These are phyloP conservation scores for Stephania japonica DNA, from an alignment of 164 flowering plant genomes.

Conservation along the genomic window DNA sequence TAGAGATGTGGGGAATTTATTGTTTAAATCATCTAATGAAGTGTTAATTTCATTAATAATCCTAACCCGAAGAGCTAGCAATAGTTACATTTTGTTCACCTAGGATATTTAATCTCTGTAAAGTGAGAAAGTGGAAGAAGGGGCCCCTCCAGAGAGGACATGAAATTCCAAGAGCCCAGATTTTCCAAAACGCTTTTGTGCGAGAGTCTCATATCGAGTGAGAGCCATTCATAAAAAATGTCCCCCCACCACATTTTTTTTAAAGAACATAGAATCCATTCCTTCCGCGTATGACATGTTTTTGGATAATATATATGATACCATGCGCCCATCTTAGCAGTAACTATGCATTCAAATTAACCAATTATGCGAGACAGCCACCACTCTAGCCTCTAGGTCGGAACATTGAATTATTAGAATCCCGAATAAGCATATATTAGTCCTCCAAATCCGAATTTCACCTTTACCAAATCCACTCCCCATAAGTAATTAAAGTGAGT, in stretches of 20 bases:
- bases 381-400: background rate
- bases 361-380: background rate
- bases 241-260: background rate
- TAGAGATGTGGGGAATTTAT: no score
- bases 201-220: background rate
- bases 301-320: background rate
- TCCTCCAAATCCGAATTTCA: background rate
- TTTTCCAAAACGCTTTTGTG: background rate
- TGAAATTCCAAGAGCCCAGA: background rate
- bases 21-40: no score
- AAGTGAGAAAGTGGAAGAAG: background rate
- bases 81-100: no score
- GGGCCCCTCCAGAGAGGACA: background rate
- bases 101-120: background rate
- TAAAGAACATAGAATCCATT: constrained; percentile 12
- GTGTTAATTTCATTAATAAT: no score
- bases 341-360: background rate
- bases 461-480: background rate
- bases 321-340: background rate
- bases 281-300: background rate
- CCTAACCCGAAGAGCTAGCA: no score
- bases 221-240: constrained; percentile 10
- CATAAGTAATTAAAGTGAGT: background rate
- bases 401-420: background rate
- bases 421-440: constrained; percentile 1